Evolutionary conservation across 805 yeast species (phyloP).

Genomic region (Ogataea minuta): DNA sequence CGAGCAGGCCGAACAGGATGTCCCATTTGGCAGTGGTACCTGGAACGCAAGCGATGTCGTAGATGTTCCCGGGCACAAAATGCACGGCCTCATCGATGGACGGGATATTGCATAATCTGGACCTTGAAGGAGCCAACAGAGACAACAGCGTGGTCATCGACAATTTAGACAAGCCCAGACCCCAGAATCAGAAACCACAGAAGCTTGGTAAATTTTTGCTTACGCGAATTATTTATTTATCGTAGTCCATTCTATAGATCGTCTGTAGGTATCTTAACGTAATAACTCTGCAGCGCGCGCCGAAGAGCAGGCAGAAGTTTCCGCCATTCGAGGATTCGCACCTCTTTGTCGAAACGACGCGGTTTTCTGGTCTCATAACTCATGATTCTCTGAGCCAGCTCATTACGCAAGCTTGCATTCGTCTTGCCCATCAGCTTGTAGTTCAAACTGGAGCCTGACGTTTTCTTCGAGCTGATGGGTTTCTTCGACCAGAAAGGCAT

Average conservation of each 20-base stretch:
- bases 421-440: conserved; percentile 17
- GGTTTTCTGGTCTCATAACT: conserved; percentile 61
- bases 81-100: conserved; percentile 3
- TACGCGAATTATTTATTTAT: conserved; percentile 3
- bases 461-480: conserved; percentile 49
- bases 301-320: conserved; percentile 56
- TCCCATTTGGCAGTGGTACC: conserved; percentile 32
- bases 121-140: neutral
- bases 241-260: conserved; percentile 9
- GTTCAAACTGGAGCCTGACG: conserved; percentile 13
- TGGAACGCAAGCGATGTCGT: conserved; percentile 30
- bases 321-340: conserved; percentile 60
- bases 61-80: conserved; percentile 19
- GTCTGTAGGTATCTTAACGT: conserved; percentile 51
- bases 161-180: no score
- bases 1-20: conserved; percentile 21
- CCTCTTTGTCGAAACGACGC: conserved; percentile 67
- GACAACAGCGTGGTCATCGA: conserved; percentile 6
- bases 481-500: conserved; percentile 66
- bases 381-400: conserved; percentile 64
- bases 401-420: conserved; percentile 42
- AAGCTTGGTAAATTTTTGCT: no score
- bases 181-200: no score
- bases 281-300: conserved; percentile 65
- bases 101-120: conserved; percentile 1